Base-by-base conservation (phyloP, 805 yeast species). In the Wickerhamiella sorbophila region DNA sequence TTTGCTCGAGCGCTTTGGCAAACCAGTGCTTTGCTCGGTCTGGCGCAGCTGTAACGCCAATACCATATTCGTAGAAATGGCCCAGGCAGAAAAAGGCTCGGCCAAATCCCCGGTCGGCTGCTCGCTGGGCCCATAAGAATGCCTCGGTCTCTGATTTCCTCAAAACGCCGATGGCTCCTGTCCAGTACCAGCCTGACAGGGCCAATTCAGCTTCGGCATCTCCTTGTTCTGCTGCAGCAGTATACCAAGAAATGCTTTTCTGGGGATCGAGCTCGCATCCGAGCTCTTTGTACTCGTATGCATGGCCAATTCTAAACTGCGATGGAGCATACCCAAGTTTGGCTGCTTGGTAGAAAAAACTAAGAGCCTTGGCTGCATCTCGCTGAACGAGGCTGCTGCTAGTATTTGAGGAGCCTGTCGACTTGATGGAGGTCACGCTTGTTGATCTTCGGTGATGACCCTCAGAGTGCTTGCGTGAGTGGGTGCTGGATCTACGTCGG, bases 11-110 rank as follows among this genome's bases (percentile, higher is more conserved):
- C 16, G 88, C 84, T 40, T 69, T 65, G 42, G 60, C 60, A 53
- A 75, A 80, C 65, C 76, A 79, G 41, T 60, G 56, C 40, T 58
- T 57, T 1, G 86, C 79, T 56, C 69, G 63, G 15, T 61, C 64
- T 32, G 60, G 17, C 53, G 75, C 70, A 26, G 59, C 60, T 3
- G 63, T 59, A 43, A 76, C 71, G 12, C 93, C 93, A 37, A 80
- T 67, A 1, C 87, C 88, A 41, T 67, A 69, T 55, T 78, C 85
- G 49, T 68, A 71, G 54, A 75, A 81, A 54, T 73, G 71, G 0
- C 85, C 93, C 26, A 81, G 59, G 38, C 83, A 80, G 56, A 70
- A 82, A 51, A 79, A 80, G 3, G 85, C 84, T 52, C 78, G 74
- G 2, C 74, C 69, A 36, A 76, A 63, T 15, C 82, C 84, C 47